Conservation (phyloP, 208 protist genomes). For the Crithidia sp. region DNA sequence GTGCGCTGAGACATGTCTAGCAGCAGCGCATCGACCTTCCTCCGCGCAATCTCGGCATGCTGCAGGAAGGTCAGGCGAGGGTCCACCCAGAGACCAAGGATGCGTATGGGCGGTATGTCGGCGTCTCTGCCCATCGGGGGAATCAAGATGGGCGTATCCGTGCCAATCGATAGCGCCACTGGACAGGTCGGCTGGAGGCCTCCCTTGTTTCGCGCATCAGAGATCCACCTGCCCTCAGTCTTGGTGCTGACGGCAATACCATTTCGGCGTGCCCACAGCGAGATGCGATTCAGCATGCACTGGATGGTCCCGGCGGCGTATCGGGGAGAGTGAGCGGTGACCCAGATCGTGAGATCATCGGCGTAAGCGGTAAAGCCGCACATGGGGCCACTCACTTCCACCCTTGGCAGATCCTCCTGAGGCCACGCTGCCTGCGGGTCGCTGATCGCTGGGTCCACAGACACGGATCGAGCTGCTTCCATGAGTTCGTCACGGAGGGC, state of each 20-base stretch:
- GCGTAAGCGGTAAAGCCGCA: slow-evolving; percentile 13
- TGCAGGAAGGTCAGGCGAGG: background rate
- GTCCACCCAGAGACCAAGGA: slow-evolving; percentile 4
- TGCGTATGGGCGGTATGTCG: background rate
- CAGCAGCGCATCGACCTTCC: background rate
- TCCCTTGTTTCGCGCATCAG: background rate
- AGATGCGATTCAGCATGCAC: slow-evolving; percentile 1
- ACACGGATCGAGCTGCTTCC: background rate
- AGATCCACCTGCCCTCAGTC: background rate
- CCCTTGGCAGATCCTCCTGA: background rate
- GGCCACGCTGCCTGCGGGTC: background rate
- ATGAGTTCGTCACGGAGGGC: background rate
- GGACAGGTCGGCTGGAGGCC: background rate
- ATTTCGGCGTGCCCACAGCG: background rate
- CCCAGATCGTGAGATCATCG: slow-evolving; percentile 20
- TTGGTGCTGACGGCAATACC: background rate
- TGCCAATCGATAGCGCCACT: background rate
- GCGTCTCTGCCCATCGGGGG: background rate
- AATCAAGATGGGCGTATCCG: background rate
- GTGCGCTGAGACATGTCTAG: background rate
- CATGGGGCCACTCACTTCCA: background rate
- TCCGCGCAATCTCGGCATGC: background rate
- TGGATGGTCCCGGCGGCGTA: background rate
- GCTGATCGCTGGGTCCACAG: background rate
- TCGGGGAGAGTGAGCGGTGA: background rate